Evolutionary conservation across 1,139 yeast genomes (phyloP), one percentile per base, ranked within the genome.

Genomic region (Pneumocystis carinii): DNA sequence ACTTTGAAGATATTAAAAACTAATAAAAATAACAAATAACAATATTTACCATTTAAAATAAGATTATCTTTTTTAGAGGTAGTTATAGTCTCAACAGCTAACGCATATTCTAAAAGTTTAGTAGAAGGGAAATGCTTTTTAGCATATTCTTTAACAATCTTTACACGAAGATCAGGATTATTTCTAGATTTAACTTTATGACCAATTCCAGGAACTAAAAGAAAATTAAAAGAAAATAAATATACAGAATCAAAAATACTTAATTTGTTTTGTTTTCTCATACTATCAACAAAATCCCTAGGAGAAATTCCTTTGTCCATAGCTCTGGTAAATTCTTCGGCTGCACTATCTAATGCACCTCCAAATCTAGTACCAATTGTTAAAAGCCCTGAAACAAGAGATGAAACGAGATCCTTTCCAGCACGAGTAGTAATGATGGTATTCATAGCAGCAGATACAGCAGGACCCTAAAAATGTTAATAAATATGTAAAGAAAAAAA

Each of bases 141-240:
- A 66, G 76, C 80, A 67, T 70, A 77, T 67, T 77, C 79, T 74
- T 77, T 77, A 67, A 77, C 80, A 56, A 77, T 72, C 71, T 77
- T 79, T 62, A 77, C 80, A 62, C 80, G 78, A 75, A 75, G 76
- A 67, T 77, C 80, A 62, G 80, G 80, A 72, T 77, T 77, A 72
- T 77, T 77, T 67, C 79, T 74, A 29, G 79, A 77, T 74, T 77
- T 77, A 70, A 77, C 77, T 72, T 75, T 75, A 74, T 77, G 80
- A 59, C 80, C 80, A 61, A 77, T 77, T 68, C 80, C 80, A 17
- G 80, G 80, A 61, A 77, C 77, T 62, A 77, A 72, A 41, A 41
- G n/a, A 39, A 41, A 12, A 17, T 24, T 17, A 19, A 17, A 39
- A n/a, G 2, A 41, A 39, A 39, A 39, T n/a, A n/a, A n/a, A 41